Conservation (phyloP, 345 rosid species). For the Pistacia vera region DNA sequence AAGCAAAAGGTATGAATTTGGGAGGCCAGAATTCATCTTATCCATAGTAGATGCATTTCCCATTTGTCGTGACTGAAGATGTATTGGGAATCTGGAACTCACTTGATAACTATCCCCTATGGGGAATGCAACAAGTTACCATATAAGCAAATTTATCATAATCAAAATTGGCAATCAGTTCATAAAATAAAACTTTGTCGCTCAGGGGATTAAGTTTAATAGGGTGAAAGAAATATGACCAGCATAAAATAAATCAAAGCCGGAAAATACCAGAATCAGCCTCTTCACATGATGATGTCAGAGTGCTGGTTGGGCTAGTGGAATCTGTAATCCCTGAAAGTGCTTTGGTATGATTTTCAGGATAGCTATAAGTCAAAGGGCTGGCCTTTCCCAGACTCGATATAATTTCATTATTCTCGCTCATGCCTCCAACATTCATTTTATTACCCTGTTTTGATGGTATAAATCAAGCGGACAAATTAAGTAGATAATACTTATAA, state of each 20-base stretch:
- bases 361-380: slow-evolving; percentile 40
- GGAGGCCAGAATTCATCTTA: slow-evolving; percentile 31
- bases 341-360: slow-evolving; percentile 35
- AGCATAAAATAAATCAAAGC: slow-evolving; percentile 11
- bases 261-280: slow-evolving; percentile 74
- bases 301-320: slow-evolving; percentile 75
- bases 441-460: slow-evolving; percentile 56
- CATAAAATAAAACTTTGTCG: not conserved
- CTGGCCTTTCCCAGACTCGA: slow-evolving; percentile 46
- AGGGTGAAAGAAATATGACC: not conserved
- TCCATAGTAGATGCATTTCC: slow-evolving; percentile 35
- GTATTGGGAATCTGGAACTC: slow-evolving; percentile 41
- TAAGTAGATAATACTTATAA: not conserved
- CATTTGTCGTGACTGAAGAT: slow-evolving; percentile 39
- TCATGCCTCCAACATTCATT: slow-evolving; percentile 47
- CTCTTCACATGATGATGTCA: slow-evolving; percentile 79
- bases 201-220: not conserved
- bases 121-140: slow-evolving; percentile 30
- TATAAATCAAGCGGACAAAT: not conserved
- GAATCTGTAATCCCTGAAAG: slow-evolving; percentile 71
- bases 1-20: slow-evolving; percentile 25
- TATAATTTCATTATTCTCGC: slow-evolving; percentile 42
- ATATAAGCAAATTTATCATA: slow-evolving; percentile 7
- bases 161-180: not conserved
- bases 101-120: slow-evolving; percentile 73